Conservation (phyloP, 306 rosid species). For the Lablab purpureus region DNA sequence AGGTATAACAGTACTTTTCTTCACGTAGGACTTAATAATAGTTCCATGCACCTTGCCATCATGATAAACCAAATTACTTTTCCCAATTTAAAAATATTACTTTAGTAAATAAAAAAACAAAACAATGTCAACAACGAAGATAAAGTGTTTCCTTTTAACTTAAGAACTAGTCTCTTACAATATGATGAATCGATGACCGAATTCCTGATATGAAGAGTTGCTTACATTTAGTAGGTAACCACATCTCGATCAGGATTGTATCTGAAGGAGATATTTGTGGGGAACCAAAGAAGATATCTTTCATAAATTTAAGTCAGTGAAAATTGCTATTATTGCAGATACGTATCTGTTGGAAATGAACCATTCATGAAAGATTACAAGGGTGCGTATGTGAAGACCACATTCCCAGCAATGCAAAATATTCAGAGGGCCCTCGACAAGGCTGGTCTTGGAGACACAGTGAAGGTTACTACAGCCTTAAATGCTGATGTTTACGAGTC, state of each 20-base stretch:
- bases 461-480: constrained; percentile 68
- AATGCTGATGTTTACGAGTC: constrained; percentile 85
- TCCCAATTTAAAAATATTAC: background rate
- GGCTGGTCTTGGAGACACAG: constrained; percentile 58
- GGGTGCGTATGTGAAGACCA: constrained; percentile 39
- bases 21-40: background rate
- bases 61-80: background rate
- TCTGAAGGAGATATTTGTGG: too few relatives aligned
- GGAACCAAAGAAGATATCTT: too few relatives aligned
- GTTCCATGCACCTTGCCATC: background rate
- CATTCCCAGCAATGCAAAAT: constrained; percentile 75
- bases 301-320: background rate
- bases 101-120: background rate
- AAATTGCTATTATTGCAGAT: constrained; percentile 48
- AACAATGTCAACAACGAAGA: background rate
- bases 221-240: too few relatives aligned
- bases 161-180: too few relatives aligned
- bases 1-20: constrained; percentile 49
- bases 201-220: too few relatives aligned
- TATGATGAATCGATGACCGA: too few relatives aligned
- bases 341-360: constrained; percentile 85
- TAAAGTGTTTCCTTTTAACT: background rate
- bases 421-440: constrained; percentile 71
- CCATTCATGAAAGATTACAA: constrained; percentile 72
- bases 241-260: too few relatives aligned